phyloP scores from a whole-genome alignment of 352 stramenopile genomes.

The Phytophthora tentaculata region DNA sequence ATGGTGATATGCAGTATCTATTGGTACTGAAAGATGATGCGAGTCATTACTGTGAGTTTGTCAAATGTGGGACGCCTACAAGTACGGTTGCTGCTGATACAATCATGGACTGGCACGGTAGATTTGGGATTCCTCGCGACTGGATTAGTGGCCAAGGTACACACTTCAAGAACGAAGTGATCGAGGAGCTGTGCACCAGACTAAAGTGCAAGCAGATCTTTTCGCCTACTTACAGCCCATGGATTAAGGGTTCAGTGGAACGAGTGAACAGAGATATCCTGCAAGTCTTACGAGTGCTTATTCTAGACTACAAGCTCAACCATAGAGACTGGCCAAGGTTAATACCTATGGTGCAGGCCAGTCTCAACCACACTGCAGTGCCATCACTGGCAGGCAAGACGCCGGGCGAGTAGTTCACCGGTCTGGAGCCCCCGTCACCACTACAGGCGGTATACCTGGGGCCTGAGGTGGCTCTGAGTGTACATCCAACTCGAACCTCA shows the following conservation, averaged over 20 bases:
- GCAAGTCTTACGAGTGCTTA: background rate
- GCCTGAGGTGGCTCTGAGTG: background rate
- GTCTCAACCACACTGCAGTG: background rate
- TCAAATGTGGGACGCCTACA: background rate
- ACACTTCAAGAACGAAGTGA: constrained; percentile 4
- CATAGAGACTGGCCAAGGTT: background rate
- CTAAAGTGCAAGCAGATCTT: background rate
- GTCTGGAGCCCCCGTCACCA: background rate
- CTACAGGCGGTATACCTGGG: background rate
- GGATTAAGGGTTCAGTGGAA: background rate
- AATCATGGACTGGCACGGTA: background rate
- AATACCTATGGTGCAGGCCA: background rate
- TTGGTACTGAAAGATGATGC: background rate
- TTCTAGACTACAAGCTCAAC: background rate
- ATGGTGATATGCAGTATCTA: background rate
- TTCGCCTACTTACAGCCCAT: background rate
- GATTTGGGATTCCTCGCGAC: background rate
- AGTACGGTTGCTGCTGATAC: background rate
- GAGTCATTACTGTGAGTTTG: background rate
- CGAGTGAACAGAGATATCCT: background rate
- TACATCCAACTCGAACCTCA: background rate
- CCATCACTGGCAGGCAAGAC: background rate
- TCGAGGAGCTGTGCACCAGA: background rate
- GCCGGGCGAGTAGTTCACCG: background rate
- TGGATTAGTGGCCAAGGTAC: background rate